These are phyloP conservation scores for Camellia oleifera DNA, from an alignment of 179 eudicot genomes.

Conservation along the genomic window DNA sequence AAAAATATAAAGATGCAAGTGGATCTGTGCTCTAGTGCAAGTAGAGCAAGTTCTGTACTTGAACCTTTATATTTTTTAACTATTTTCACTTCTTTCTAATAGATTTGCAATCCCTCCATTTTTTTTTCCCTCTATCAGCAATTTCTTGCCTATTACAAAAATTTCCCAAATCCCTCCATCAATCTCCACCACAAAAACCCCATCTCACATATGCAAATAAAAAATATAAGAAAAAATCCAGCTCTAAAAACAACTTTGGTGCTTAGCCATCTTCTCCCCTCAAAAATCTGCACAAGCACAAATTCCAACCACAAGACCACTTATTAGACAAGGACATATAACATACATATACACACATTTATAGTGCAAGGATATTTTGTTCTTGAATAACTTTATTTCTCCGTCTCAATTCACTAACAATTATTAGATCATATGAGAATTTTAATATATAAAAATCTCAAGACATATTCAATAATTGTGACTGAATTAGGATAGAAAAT, in stretches of 20 bases:
- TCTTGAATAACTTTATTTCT: too few species aligned
- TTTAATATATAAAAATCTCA: too few species aligned
- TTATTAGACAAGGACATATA: neutral
- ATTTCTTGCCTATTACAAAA: conserved; percentile 20
- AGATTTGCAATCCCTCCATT: too few species aligned
- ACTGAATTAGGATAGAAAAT: too few species aligned
- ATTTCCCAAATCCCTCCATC: neutral
- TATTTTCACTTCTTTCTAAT: too few species aligned
- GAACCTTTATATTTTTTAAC: too few species aligned
- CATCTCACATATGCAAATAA: neutral
- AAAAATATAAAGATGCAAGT: too few species aligned
- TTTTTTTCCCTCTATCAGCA: conserved; percentile 5
- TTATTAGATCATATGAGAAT: too few species aligned
- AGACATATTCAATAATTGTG: too few species aligned
- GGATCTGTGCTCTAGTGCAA: too few species aligned
- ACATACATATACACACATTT: neutral
- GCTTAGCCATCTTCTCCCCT: conserved; percentile 28
- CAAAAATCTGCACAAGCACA: conserved; percentile 59
- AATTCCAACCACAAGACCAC: conserved; percentile 11
- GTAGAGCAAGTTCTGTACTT: too few species aligned
- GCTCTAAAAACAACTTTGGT: conserved; percentile 24
- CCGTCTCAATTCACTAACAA: too few species aligned
- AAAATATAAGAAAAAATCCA: conserved; percentile 14
- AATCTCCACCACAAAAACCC: conserved; percentile 1
- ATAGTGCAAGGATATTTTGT: neutral